Conservation (phyloP, 148 eudicot genomes). For the Rhododendron griersonianum region DNA sequence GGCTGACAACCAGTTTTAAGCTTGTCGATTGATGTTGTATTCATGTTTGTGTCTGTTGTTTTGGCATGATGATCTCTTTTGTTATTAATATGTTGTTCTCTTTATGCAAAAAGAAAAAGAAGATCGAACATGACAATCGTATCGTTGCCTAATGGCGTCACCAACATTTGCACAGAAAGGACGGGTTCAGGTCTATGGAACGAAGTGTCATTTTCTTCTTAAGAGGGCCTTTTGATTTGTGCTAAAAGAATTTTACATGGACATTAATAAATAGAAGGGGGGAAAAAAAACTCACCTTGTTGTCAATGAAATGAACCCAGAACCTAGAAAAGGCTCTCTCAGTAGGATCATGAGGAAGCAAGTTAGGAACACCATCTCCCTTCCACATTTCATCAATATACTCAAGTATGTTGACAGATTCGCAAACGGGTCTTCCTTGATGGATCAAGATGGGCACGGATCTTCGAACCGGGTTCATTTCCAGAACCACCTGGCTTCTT, state of each 20-base stretch:
- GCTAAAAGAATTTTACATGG: neutral
- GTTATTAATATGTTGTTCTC: no score
- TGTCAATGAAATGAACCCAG: constrained; percentile 8
- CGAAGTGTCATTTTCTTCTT: neutral
- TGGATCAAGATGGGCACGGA: constrained; percentile 3
- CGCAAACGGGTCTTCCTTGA: neutral
- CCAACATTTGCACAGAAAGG: neutral
- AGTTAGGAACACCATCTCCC: neutral
- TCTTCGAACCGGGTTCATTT: constrained; percentile 2
- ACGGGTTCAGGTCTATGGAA: neutral
- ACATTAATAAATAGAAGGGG: neutral
- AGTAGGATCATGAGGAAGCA: neutral
- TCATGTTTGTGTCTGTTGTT: no score
- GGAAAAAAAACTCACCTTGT: neutral
- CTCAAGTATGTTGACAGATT: neutral
- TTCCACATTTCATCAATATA: neutral
- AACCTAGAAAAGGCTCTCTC: neutral
- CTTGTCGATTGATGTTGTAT: no score
- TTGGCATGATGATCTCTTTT: no score
- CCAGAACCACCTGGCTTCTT: constrained; percentile 1
- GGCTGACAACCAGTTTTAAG: no score
- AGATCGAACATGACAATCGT: no score
- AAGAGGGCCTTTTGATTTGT: neutral
- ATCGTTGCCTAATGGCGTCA: neutral
- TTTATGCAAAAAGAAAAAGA: no score